A percentile compares a stretch with the other conserved stretches of the same genome.
Evolutionary conservation across 2,329 filamentous ascomycete species (phyloP).

Genomic region (Cytospora schulzeri): DNA sequence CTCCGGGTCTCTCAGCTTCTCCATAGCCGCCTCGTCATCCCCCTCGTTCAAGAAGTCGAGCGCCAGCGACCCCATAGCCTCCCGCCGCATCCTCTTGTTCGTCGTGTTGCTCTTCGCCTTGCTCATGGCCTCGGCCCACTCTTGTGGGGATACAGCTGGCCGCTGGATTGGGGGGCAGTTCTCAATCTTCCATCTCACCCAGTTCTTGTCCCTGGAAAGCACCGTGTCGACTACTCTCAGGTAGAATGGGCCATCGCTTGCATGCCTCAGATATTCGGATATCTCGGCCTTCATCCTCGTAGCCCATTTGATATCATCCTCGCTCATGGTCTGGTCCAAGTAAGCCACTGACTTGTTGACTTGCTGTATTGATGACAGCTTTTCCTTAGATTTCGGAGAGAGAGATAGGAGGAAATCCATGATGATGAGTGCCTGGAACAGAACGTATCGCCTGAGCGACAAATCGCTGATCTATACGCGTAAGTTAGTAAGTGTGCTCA

Average conservation of each 20-base stretch:
- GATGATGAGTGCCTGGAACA: slow-evolving; percentile 92
- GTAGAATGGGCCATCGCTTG: slow-evolving; percentile 84
- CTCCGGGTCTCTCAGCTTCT: slow-evolving; percentile 66
- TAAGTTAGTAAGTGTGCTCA: slow-evolving; percentile 32
- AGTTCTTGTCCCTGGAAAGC: slow-evolving; percentile 93
- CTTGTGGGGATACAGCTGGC: slow-evolving; percentile 67
- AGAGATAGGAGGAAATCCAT: slow-evolving; percentile 95
- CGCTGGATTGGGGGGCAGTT: slow-evolving; percentile 85
- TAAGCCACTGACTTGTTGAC: slow-evolving; percentile 90
- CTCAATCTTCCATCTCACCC: slow-evolving; percentile 98
- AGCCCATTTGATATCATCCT: slow-evolving; percentile 91
- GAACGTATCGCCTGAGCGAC: slow-evolving; percentile 88
- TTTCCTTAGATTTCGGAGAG: slow-evolving; percentile 78
- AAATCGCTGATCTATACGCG: slow-evolving; percentile 77
- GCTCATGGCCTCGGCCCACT: slow-evolving; percentile 70
- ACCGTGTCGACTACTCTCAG: slow-evolving; percentile 97
- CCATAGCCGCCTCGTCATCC: slow-evolving; percentile 59
- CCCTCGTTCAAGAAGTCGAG: slow-evolving; percentile 78
- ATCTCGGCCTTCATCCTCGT: slow-evolving; percentile 76
- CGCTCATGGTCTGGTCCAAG: slow-evolving; percentile 69
- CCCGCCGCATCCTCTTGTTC: slow-evolving; percentile 69
- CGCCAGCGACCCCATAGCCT: slow-evolving; percentile 72
- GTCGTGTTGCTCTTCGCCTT: slow-evolving; percentile 67
- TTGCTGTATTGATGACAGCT: slow-evolving; percentile 61
- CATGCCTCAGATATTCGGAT: slow-evolving; percentile 78